Conservation (phyloP, 2,329 filamentous ascomycete species). For the Penicillium sp. region DNA sequence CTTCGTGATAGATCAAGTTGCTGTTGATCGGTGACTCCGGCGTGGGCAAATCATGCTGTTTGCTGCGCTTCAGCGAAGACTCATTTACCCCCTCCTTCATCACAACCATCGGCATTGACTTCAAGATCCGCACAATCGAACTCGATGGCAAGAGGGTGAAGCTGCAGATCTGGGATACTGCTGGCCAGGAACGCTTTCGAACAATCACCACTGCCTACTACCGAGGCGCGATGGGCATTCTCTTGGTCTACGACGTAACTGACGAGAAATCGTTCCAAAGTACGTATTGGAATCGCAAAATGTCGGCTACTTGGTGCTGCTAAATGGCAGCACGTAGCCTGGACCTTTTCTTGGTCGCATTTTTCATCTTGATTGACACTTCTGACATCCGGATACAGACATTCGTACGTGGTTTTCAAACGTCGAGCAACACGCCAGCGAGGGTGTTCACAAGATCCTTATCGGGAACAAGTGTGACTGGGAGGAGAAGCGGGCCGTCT, state of each 20-base stretch:
- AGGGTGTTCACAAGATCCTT: constrained; percentile 98
- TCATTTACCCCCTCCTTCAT: constrained; percentile 97
- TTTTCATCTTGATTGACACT: not conserved
- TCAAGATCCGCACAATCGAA: constrained; percentile 99
- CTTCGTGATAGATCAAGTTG: constrained; percentile 71
- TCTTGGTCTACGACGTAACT: constrained; percentile 97
- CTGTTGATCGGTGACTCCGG: constrained; percentile 94
- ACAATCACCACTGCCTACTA: constrained; percentile 99
- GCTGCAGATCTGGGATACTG: constrained; percentile 99
- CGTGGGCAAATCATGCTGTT: constrained; percentile 94
- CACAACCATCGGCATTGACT: constrained; percentile 98
- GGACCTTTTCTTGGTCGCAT: not conserved
- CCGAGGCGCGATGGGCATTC: constrained; percentile 93
- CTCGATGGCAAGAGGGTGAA: constrained; percentile 98
- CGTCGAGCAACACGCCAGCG: constrained; percentile 94
- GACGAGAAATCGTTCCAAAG: constrained; percentile 94
- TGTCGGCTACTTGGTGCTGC: too few species aligned
- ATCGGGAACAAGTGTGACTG: constrained; percentile 99
- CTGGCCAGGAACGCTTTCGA: constrained; percentile 94
- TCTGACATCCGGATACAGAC: constrained; percentile 50
- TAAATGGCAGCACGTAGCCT: not conserved
- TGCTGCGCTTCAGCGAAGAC: constrained; percentile 94
- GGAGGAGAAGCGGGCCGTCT: constrained; percentile 96
- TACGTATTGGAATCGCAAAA: constrained; percentile 43
- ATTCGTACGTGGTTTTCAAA: constrained; percentile 99